These are phyloP conservation scores for Amanita rubescens DNA, from an alignment of 768 basidiomycete genomes.

Conservation along the genomic window DNA sequence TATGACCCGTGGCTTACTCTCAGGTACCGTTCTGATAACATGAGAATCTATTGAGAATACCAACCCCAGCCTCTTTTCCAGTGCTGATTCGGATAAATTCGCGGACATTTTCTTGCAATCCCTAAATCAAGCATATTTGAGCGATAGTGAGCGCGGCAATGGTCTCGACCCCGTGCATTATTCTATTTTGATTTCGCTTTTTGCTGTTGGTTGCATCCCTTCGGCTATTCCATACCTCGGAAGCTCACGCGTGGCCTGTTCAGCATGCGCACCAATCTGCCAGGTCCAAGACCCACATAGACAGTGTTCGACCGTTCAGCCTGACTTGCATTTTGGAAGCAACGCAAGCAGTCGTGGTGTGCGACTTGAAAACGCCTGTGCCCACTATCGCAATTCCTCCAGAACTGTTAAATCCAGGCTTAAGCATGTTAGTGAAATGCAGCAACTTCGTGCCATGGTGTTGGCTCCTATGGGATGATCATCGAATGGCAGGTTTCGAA, in stretches of 20 bases:
- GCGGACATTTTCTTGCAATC: slow-evolving; percentile 11
- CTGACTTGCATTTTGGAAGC: slow-evolving; percentile 35
- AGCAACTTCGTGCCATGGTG: slow-evolving; percentile 51
- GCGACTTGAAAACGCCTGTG: slow-evolving; percentile 10
- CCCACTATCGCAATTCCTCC: slow-evolving; percentile 9
- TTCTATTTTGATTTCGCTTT: slow-evolving; percentile 35
- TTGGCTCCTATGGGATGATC: slow-evolving; percentile 57
- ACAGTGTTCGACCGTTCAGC: slow-evolving; percentile 31
- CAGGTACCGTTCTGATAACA: neutral
- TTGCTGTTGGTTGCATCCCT: slow-evolving; percentile 24
- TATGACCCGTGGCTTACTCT: slow-evolving; percentile 16
- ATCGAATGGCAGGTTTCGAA: slow-evolving; percentile 4
- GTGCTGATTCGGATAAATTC: slow-evolving; percentile 1
- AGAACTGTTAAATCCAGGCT: slow-evolving; percentile 32
- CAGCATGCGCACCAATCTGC: neutral
- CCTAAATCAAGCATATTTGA: slow-evolving; percentile 13
- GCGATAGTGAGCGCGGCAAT: slow-evolving; percentile 10
- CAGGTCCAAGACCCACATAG: neutral
- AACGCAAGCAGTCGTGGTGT: slow-evolving; percentile 33
- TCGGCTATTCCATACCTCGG: neutral
- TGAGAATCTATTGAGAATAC: no score
- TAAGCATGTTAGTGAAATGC: slow-evolving; percentile 51
- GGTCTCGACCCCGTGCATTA: slow-evolving; percentile 24
- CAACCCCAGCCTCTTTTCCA: neutral
- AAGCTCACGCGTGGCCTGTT: neutral